Percentiles rank a stretch among this genome's conserved stretches.
phyloP scores from a whole-genome alignment of 345 rosid genomes.

The Salix caprea region DNA sequence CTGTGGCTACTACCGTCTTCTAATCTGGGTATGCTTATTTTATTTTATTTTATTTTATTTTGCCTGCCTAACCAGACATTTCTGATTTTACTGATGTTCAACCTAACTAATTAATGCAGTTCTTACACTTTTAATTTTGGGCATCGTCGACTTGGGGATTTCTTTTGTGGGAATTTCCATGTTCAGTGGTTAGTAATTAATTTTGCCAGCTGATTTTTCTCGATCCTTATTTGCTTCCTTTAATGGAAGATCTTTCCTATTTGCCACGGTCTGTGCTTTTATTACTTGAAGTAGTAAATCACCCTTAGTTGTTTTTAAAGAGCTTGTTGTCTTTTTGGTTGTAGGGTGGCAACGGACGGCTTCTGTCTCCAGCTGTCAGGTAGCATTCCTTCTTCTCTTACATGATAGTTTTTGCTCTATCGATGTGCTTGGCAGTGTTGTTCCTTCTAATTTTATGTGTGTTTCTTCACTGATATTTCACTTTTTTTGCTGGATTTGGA shows the following conservation, averaged over 20 bases:
- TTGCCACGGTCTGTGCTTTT: not conserved
- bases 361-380: conserved; percentile 18
- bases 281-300: not conserved
- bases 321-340: conserved; percentile 11
- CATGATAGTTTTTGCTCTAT: conserved; percentile 4
- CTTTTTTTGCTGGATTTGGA: conserved; percentile 4
- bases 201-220: conserved; percentile 17
- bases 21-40: conserved; percentile 1
- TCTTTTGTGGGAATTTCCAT: conserved; percentile 9
- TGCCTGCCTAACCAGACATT: not conserved
- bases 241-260: conserved; percentile 5
- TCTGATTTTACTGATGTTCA: not conserved
- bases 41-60: not conserved
- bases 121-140: not conserved
- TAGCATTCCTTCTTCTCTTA: conserved; percentile 3
- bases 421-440: not conserved
- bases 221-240: conserved; percentile 4
- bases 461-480: not conserved
- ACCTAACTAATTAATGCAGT: not conserved
- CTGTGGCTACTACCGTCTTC: not conserved
- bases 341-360: conserved; percentile 14
- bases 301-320: conserved; percentile 1
- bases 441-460: conserved; percentile 26
- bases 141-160: not conserved
- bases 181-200: conserved; percentile 18